A percentile compares a stretch with the other conserved stretches of the same genome.
Conservation (phyloP, 345 rosid genomes). For the Gossypium anomalum region DNA sequence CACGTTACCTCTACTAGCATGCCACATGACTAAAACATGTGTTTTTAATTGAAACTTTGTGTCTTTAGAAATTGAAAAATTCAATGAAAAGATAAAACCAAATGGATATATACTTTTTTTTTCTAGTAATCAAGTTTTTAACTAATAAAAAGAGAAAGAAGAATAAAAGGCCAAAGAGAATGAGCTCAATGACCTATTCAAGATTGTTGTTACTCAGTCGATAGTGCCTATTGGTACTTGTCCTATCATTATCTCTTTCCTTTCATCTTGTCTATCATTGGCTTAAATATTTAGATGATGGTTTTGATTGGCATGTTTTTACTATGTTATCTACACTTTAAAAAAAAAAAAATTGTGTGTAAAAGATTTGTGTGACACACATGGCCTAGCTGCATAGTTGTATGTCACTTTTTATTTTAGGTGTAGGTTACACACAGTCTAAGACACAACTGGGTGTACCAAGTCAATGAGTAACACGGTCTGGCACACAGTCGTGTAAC, state of each 20-base stretch:
- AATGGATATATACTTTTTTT: neutral
- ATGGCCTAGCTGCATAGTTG: too few relatives aligned
- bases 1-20: too few relatives aligned
- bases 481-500: too few relatives aligned
- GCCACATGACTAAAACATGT: too few relatives aligned
- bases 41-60: neutral
- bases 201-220: slow-evolving; percentile 69
- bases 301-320: neutral
- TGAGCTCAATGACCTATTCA: slow-evolving; percentile 65
- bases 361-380: too few relatives aligned
- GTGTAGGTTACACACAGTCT: too few relatives aligned
- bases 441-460: too few relatives aligned
- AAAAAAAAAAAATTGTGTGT: too few relatives aligned
- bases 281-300: neutral
- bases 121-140: neutral
- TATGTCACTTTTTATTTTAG: too few relatives aligned
- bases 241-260: neutral
- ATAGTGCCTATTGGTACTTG: slow-evolving; percentile 56
- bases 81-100: neutral
- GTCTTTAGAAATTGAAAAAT: neutral
- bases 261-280: neutral
- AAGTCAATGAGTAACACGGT: too few relatives aligned
- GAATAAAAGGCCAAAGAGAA: slow-evolving; percentile 54
- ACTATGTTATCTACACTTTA: neutral
- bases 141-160: slow-evolving; percentile 54